Base-by-base conservation (phyloP, 192 early-diverging fungal species). In the Phycomyces nitens region DNA sequence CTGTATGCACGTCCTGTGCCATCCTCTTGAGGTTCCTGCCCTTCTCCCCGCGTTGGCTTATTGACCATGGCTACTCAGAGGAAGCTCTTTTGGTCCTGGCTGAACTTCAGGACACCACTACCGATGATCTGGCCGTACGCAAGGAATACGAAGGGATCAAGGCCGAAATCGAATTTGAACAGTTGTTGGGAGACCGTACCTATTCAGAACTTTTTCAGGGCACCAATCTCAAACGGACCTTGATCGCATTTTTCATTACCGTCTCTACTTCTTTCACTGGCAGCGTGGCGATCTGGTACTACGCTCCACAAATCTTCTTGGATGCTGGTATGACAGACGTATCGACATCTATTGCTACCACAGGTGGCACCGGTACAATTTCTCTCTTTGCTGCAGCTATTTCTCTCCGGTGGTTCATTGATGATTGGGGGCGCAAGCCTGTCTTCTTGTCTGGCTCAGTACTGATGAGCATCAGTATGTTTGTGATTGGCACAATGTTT, bases 41-140 rank as follows among this genome's bases (percentile, higher is more conserved):
- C 15, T 81, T 76, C 61, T 93, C 92, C 3, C 90, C 92, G 5
- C 92, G 92, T 68, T 94, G 92, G 92, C 78, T 94, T 34, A 68
- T 92, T 39, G 80, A 82, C 59, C 56, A 85, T 18, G 88, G 81
- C 42, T 79, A 81, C 14, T 53, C 67, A 15, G 89, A 89, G 12
- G 86, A 94, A 64, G 89, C 87, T 7, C 80, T 82, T 9, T 21
- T 56, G 11, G 83, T 90, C 1, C 71, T 94, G 16, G 84, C 84
- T 16, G 74, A 84, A 18, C 72, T 91, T 68, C 86, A 89, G 38
- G 41, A 58, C 21, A 39, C 50, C 20, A 52, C 55, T 11, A 24
- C 23, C 9, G 66, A 69, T 50, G 29, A 68, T 47, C 40, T 56
- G 29, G 77, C 60, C n/a, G 84, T 94, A 11, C 29, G 70, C 7